phyloP scores from a whole-genome alignment of 225 moss, liverwort and hornwort species.

The Bryoerythrophyllum caledonicum region DNA sequence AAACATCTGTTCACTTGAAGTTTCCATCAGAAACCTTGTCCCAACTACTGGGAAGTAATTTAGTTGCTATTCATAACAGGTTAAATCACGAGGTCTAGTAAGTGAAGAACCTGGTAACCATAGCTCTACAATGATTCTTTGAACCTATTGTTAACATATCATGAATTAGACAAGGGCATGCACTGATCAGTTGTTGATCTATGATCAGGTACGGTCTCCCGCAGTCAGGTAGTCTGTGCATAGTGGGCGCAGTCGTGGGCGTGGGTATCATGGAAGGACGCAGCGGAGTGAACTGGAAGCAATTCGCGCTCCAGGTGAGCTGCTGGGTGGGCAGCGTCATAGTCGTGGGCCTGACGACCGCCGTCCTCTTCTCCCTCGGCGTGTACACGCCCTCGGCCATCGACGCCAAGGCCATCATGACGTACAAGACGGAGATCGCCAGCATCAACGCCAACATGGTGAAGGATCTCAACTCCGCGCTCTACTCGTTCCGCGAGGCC shows the following conservation, averaged over 20 bases:
- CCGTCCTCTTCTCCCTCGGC: conserved; percentile 29
- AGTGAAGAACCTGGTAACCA: too few relatives aligned
- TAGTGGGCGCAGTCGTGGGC: conserved; percentile 37
- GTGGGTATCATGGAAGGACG: conserved; percentile 33
- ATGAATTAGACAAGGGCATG: too few relatives aligned
- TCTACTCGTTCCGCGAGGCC: conserved; percentile 33
- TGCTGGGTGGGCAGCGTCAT: conserved; percentile 22
- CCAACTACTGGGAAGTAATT: too few relatives aligned
- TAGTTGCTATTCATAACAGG: too few relatives aligned
- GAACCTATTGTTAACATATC: too few relatives aligned
- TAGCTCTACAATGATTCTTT: too few relatives aligned
- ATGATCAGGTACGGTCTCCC: conserved; percentile 29
- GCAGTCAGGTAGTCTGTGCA: conserved; percentile 27
- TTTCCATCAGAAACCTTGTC: too few relatives aligned
- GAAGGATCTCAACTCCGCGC: conserved; percentile 34
- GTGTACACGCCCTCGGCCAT: conserved; percentile 38
- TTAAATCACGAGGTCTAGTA: too few relatives aligned
- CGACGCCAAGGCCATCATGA: conserved; percentile 23
- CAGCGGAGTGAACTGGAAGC: conserved; percentile 35
- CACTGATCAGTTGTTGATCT: neutral
- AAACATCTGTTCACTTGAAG: too few relatives aligned
- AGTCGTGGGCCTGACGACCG: conserved; percentile 27
- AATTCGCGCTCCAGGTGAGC: conserved; percentile 23
- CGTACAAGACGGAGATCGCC: conserved; percentile 33
- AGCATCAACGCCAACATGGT: conserved; percentile 24